A percentile compares a stretch with the other conserved stretches of the same genome.
Conservation (phyloP, 257 asterid genomes). For the Petunia secreta region DNA sequence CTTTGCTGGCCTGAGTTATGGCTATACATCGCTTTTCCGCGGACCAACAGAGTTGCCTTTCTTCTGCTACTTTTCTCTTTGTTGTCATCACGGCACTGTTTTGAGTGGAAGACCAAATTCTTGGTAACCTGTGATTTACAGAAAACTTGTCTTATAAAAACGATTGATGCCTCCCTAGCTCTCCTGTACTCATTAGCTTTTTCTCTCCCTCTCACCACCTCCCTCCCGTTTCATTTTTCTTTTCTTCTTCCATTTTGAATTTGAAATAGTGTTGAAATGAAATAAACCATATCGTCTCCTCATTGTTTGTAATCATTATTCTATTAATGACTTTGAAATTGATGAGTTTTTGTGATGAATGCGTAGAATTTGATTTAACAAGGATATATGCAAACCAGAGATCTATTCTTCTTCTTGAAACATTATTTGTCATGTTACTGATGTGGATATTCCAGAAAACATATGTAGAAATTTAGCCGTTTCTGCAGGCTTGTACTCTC, state of each 20-base stretch:
- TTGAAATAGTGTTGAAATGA: slow-evolving; percentile 1
- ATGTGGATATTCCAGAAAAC: neutral
- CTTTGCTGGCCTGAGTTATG: slow-evolving; percentile 7
- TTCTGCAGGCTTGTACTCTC: neutral
- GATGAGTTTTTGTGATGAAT: neutral
- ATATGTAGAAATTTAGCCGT: slow-evolving; percentile 9
- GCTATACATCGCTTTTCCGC: slow-evolving; percentile 9
- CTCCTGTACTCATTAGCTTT: slow-evolving; percentile 20
- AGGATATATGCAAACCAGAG: neutral
- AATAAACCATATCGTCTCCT: neutral
- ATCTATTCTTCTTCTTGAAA: neutral
- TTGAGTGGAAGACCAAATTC: slow-evolving; percentile 18
- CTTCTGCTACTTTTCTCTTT: slow-evolving; percentile 16
- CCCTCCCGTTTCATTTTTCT: slow-evolving; percentile 4
- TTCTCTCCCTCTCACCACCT: neutral
- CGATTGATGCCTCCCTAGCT: neutral
- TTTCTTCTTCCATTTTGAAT: slow-evolving; percentile 8
- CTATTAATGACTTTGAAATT: slow-evolving; percentile 16
- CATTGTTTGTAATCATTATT: slow-evolving; percentile 3
- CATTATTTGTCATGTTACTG: neutral
- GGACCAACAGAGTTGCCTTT: slow-evolving; percentile 18
- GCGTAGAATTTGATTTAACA: slow-evolving; percentile 13
- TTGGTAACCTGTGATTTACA: slow-evolving; percentile 25
- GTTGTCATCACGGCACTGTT: slow-evolving; percentile 20
- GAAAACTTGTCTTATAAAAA: slow-evolving; percentile 19